Conservation (phyloP, 768 basidiomycete genomes). For the Mycena vitilis region DNA sequence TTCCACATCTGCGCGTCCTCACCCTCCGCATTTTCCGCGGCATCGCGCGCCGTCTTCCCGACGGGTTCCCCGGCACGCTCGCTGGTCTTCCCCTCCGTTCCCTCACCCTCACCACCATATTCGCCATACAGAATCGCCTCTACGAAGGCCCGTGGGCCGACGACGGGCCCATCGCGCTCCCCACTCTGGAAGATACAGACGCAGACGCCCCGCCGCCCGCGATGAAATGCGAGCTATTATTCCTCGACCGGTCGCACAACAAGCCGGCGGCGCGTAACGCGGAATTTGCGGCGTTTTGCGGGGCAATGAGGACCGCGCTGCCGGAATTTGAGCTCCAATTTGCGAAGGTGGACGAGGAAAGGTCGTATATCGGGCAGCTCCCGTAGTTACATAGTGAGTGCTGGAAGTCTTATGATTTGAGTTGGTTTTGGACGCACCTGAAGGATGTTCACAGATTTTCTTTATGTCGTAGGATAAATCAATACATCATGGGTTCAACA, state of each 20-base stretch:
- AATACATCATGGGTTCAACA: too few species aligned
- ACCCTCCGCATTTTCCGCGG: constrained; percentile 13
- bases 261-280: not conserved
- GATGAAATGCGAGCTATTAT: constrained; percentile 10
- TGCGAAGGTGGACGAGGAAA: not conserved
- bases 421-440: too few species aligned
- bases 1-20: constrained; percentile 18
- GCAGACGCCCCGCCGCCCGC: not conserved
- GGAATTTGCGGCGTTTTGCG: constrained; percentile 9
- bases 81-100: constrained; percentile 3
- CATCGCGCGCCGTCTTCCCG: constrained; percentile 12
- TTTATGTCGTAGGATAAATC: too few species aligned
- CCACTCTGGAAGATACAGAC: not conserved
- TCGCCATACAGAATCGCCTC: constrained; percentile 16
- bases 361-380: constrained; percentile 6
- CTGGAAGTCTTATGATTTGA: too few species aligned
- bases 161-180: not conserved
- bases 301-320: constrained; percentile 3
- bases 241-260: not conserved
- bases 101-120: constrained; percentile 14
- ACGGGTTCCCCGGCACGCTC: constrained; percentile 19
- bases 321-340: not conserved
- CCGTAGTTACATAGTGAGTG: not conserved
- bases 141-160: constrained; percentile 8
- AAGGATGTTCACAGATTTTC: too few species aligned